Conservation (phyloP, 352 stramenopile genomes). For the Thraustochytrium sp. region DNA sequence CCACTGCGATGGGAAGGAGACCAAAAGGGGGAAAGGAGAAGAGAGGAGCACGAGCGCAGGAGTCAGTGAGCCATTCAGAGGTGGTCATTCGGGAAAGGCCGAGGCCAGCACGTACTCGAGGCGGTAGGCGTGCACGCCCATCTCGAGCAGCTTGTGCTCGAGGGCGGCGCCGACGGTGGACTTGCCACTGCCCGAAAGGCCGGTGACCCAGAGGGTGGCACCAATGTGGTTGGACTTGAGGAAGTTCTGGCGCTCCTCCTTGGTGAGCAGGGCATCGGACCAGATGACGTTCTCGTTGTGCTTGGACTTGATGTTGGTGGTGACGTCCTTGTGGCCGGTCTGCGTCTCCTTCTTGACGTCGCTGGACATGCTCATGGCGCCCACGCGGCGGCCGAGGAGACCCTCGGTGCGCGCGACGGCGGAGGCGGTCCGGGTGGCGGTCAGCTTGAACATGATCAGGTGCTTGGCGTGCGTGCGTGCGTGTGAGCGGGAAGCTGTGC, state of each 20-base stretch:
- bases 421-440: not conserved
- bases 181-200: constrained; percentile 92
- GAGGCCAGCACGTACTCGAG: constrained; percentile 84
- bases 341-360: constrained; percentile 23
- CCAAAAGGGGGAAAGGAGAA: not conserved
- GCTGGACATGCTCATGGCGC: constrained; percentile 19
- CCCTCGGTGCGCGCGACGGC: not conserved
- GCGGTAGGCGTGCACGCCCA: constrained; percentile 91
- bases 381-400: constrained; percentile 8
- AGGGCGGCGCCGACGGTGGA: constrained; percentile 92
- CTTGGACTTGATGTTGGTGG: constrained; percentile 45
- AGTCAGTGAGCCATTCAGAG: not conserved
- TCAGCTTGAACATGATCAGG: constrained; percentile 4
- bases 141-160: constrained; percentile 85
- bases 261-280: constrained; percentile 35
- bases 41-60: not conserved
- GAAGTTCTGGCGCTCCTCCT: constrained; percentile 39
- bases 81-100: no score
- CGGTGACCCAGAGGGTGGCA: constrained; percentile 96
- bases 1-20: not conserved
- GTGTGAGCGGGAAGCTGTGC: no score
- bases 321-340: constrained; percentile 45
- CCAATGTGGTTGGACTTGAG: constrained; percentile 77
- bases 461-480: no score
- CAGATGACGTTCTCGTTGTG: constrained; percentile 48